These are phyloP conservation scores for Epichloe sylvatica DNA, from an alignment of 2,329 filamentous ascomycete genomes.

Conservation along the genomic window DNA sequence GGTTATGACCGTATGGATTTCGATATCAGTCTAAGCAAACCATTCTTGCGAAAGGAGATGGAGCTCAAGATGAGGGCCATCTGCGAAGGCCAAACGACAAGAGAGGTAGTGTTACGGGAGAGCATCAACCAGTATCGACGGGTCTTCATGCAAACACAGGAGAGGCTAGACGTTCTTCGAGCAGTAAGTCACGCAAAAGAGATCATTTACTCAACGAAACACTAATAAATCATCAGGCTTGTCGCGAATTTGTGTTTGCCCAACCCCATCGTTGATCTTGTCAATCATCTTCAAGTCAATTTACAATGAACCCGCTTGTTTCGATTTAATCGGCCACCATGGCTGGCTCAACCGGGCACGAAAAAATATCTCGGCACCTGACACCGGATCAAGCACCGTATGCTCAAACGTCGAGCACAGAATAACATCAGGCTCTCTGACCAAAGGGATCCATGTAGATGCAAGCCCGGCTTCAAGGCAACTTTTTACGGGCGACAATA, in stretches of 20 bases:
- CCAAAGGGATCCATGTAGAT: background rate
- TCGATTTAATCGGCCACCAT: background rate
- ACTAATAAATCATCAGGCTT: conserved; percentile 16
- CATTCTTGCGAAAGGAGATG: conserved; percentile 95
- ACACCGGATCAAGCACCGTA: background rate
- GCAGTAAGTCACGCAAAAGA: conserved; percentile 33
- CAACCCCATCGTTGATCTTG: background rate
- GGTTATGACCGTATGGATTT: conserved; percentile 92
- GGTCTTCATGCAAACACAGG: conserved; percentile 70
- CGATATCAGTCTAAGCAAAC: conserved; percentile 85
- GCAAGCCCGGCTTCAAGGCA: background rate
- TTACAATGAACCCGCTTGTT: background rate
- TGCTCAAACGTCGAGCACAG: background rate
- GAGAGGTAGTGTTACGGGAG: conserved; percentile 61
- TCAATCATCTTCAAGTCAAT: background rate
- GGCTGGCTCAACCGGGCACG: background rate
- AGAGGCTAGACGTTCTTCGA: conserved; percentile 56
- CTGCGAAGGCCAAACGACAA: conserved; percentile 70
- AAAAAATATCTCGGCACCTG: background rate
- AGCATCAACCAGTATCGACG: conserved; percentile 76
- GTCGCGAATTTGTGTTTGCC: conserved; percentile 25
- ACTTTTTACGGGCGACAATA: too few relatives aligned
- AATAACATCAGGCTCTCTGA: background rate
- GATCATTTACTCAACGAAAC: background rate
- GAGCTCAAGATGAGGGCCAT: conserved; percentile 94